Conservation (phyloP, 495 filamentous ascomycete genomes). For the Trichoderma virens region DNA sequence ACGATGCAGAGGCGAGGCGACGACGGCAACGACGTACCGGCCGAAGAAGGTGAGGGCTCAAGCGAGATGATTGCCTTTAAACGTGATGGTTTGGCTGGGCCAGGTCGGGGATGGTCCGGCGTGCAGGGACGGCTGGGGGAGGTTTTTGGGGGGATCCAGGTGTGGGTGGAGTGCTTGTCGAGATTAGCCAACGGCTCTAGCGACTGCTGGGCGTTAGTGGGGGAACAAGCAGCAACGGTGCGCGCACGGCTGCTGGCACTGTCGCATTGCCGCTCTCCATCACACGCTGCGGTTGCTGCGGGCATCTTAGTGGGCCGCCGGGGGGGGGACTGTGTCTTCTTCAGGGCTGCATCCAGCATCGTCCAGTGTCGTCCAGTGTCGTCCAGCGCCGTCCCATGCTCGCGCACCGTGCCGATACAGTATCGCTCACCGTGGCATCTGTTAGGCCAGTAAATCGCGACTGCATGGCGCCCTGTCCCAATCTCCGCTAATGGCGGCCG, state of each 20-base stretch:
- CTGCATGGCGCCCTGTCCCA: constrained; percentile 6
- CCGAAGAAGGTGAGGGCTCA: constrained; percentile 26
- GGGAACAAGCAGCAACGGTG: background rate
- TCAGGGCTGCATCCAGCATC: too few relatives aligned
- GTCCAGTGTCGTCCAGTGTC: too few relatives aligned
- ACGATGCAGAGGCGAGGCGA: background rate
- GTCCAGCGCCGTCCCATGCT: background rate
- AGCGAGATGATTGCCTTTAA: constrained; percentile 42
- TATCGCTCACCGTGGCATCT: background rate
- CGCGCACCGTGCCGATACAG: background rate
- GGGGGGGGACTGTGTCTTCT: too few relatives aligned
- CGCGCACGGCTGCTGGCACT: background rate
- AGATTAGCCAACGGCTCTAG: constrained; percentile 28
- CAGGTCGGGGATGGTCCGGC: constrained; percentile 30
- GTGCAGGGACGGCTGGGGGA: constrained; percentile 23
- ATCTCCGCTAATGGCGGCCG: constrained; percentile 9
- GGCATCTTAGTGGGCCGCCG: too few relatives aligned
- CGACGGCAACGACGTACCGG: constrained; percentile 8
- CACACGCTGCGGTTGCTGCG: background rate
- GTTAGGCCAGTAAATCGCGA: constrained; percentile 5
- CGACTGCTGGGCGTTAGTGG: background rate
- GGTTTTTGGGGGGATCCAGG: constrained; percentile 16
- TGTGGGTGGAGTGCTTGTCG: constrained; percentile 17
- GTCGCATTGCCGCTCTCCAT: too few relatives aligned
- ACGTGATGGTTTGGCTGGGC: constrained; percentile 27